Evolutionary conservation across 2,329 filamentous ascomycete genomes (phyloP).

Genomic region (Colletotrichum filicis): DNA sequence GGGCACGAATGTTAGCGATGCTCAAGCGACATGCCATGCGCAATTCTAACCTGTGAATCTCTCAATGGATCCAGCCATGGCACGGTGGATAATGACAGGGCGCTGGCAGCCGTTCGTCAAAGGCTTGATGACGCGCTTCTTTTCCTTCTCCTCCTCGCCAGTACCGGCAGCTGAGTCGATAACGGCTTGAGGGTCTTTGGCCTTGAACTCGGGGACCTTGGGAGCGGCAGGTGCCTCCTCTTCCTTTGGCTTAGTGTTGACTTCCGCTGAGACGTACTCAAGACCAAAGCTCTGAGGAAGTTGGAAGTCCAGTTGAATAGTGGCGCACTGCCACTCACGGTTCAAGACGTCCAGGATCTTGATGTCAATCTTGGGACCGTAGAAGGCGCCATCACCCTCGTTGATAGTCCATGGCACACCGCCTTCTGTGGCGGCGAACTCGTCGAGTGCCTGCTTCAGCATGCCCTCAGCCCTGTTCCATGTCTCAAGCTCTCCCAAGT

Average conservation of each 20-base stretch:
- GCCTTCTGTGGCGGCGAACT: slow-evolving; percentile 66
- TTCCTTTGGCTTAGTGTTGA: slow-evolving; percentile 48
- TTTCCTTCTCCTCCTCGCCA: slow-evolving; percentile 54
- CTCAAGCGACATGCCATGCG: too few species aligned
- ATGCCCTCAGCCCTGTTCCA: slow-evolving; percentile 91
- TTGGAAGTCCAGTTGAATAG: slow-evolving; percentile 92
- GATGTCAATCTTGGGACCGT: slow-evolving; percentile 98
- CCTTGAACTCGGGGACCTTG: slow-evolving; percentile 45
- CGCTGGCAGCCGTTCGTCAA: slow-evolving; percentile 78
- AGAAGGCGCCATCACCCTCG: slow-evolving; percentile 96
- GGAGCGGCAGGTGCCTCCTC: slow-evolving; percentile 44
- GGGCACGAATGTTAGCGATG: slow-evolving; percentile 53
- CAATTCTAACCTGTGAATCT: slow-evolving; percentile 48
- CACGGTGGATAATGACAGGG: slow-evolving; percentile 88
- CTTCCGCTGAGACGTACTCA: slow-evolving; percentile 82
- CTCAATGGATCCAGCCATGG: slow-evolving; percentile 77
- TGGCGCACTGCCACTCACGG: slow-evolving; percentile 84
- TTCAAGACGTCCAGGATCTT: slow-evolving; percentile 89
- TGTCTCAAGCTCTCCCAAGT: slow-evolving; percentile 84
- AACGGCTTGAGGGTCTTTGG: slow-evolving; percentile 43
- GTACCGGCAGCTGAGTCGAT: slow-evolving; percentile 51
- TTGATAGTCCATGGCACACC: slow-evolving; percentile 81
- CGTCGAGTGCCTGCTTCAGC: slow-evolving; percentile 81
- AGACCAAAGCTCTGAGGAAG: slow-evolving; percentile 77
- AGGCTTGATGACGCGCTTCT: slow-evolving; percentile 52